phyloP scores from a whole-genome alignment of 805 yeast species.

The Kodamaea hsintzibuensis region DNA sequence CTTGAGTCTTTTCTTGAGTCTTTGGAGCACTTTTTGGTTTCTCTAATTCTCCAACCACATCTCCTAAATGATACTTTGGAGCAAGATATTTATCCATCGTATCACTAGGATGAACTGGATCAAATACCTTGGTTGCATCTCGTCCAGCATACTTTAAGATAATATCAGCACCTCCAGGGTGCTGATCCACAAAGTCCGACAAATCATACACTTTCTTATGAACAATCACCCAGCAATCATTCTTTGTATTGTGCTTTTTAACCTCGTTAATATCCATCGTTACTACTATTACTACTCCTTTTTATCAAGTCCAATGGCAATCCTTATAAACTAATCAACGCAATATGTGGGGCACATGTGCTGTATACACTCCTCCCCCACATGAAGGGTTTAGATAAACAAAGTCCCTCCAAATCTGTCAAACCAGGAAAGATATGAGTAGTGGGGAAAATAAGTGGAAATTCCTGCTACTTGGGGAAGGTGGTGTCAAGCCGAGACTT shows the following conservation, averaged over 20 bases:
- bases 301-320: neutral
- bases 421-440: constrained; percentile 1
- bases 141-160: constrained; percentile 52
- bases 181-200: constrained; percentile 57
- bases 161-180: constrained; percentile 62
- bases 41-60: constrained; percentile 20
- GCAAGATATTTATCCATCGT: constrained; percentile 70
- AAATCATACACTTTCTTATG: constrained; percentile 80
- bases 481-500: no score
- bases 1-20: neutral
- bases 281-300: neutral
- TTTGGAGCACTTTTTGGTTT: neutral
- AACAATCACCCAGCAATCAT: constrained; percentile 83
- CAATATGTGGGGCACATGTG: no score
- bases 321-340: neutral
- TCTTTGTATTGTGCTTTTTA: constrained; percentile 49
- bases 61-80: constrained; percentile 36
- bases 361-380: neutral
- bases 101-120: constrained; percentile 90
- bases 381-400: neutral
- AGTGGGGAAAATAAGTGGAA: no score
- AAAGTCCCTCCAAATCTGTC: constrained; percentile 39
- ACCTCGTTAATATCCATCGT: constrained; percentile 27
- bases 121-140: constrained; percentile 76
- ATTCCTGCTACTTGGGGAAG: no score